Conservation (phyloP, 768 basidiomycete genomes). For the Boletus sensibilis region DNA sequence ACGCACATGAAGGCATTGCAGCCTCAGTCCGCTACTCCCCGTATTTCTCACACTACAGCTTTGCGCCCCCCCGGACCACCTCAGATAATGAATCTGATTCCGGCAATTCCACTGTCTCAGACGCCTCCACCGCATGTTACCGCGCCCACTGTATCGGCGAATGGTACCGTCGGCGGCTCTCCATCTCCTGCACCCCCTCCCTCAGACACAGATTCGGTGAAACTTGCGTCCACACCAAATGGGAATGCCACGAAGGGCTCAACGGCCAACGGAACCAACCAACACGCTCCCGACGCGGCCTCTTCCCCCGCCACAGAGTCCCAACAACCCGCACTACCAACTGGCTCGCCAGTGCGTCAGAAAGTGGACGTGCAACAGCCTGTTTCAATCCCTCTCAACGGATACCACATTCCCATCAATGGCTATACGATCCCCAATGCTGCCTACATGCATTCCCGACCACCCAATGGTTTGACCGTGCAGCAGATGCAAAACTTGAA, state of each 20-base stretch:
- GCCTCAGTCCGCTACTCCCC: conserved; percentile 49
- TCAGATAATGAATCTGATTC: conserved; percentile 38
- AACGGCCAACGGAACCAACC: conserved; percentile 28
- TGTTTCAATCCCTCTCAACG: conserved; percentile 39
- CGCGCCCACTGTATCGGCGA: conserved; percentile 25
- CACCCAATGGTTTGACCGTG: conserved; percentile 42
- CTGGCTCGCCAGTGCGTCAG: conserved; percentile 43
- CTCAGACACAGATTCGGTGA: conserved; percentile 43
- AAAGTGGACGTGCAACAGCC: conserved; percentile 49
- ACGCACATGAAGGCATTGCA: conserved; percentile 63
- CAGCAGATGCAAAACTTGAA: conserved; percentile 66
- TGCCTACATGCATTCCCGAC: conserved; percentile 36
- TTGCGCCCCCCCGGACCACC: conserved; percentile 34
- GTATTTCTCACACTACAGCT: conserved; percentile 49
- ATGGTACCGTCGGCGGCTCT: conserved; percentile 34
- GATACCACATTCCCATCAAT: conserved; percentile 50
- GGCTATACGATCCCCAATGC: conserved; percentile 37
- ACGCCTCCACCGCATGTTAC: conserved; percentile 37
- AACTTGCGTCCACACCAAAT: conserved; percentile 18
- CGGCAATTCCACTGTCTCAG: conserved; percentile 28
- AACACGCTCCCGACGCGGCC: conserved; percentile 21
- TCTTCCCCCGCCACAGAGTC: conserved; percentile 16
- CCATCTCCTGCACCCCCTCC: conserved; percentile 37
- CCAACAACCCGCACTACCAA: conserved; percentile 25
- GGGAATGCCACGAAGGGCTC: conserved; percentile 29